Evolutionary conservation across 805 yeast species (phyloP).

Genomic region (Pichia californica): DNA sequence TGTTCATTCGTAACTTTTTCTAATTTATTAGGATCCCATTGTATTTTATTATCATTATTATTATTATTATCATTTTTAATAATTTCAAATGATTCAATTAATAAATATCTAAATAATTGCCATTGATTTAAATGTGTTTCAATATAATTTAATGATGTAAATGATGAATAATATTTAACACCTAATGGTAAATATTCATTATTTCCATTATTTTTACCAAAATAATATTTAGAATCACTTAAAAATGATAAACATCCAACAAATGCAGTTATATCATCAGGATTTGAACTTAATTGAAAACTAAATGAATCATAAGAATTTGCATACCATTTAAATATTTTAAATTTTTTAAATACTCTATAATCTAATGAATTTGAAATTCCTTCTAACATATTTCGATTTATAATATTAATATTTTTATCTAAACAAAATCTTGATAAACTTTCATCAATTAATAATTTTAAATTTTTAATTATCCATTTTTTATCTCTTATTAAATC

Average conservation of each 20-base stretch:
- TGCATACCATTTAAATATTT: slow-evolving; percentile 24
- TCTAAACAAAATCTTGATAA: slow-evolving; percentile 23
- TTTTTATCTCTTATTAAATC: neutral
- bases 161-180: slow-evolving; percentile 20
- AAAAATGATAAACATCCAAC: slow-evolving; percentile 21
- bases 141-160: slow-evolving; percentile 21
- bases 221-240: slow-evolving; percentile 4
- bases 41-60: neutral
- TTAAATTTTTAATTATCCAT: slow-evolving; percentile 23
- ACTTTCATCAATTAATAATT: slow-evolving; percentile 28
- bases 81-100: slow-evolving; percentile 6
- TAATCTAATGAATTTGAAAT: slow-evolving; percentile 22
- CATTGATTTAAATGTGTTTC: slow-evolving; percentile 26
- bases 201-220: slow-evolving; percentile 8
- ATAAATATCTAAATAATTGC: slow-evolving; percentile 28
- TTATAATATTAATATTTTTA: slow-evolving; percentile 22
- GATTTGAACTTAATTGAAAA: slow-evolving; percentile 13
- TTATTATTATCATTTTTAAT: neutral
- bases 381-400: slow-evolving; percentile 23
- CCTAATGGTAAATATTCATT: slow-evolving; percentile 18
- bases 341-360: slow-evolving; percentile 24
- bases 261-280: slow-evolving; percentile 17
- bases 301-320: slow-evolving; percentile 22
- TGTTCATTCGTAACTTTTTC: slow-evolving; percentile 9
- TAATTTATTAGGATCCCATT: slow-evolving; percentile 7